Evolutionary conservation across 2,329 filamentous ascomycete genomes (phyloP).

Genomic region (Pezicula neosporulosa): DNA sequence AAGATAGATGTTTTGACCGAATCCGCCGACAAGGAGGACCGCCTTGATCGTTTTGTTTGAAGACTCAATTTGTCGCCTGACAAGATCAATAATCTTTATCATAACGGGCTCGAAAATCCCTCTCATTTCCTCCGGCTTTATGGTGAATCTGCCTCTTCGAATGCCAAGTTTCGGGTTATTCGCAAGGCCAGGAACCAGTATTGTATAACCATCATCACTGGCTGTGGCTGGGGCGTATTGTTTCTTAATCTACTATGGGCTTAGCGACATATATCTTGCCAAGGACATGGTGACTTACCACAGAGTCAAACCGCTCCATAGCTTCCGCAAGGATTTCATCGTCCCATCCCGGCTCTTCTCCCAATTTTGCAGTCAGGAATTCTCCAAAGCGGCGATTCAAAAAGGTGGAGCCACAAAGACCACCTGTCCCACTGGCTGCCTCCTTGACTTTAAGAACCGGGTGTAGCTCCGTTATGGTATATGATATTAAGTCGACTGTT

Average conservation of each 20-base stretch:
- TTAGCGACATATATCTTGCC: too few relatives aligned
- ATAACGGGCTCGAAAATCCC: conserved; percentile 43
- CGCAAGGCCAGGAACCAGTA: conserved; percentile 28
- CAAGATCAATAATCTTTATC: conserved; percentile 36
- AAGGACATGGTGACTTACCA: background rate
- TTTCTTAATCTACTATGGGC: conserved; percentile 1
- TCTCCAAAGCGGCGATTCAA: conserved; percentile 21
- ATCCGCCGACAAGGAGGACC: conserved; percentile 18
- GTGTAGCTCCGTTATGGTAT: conserved; percentile 16
- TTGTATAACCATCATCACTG: too few relatives aligned
- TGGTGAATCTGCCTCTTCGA: conserved; percentile 51
- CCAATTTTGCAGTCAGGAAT: conserved; percentile 13
- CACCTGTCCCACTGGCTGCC: conserved; percentile 18
- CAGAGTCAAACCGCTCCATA: conserved; percentile 17
- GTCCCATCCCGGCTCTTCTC: conserved; percentile 6
- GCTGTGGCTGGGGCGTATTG: conserved; percentile 10
- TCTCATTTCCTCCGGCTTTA: conserved; percentile 37
- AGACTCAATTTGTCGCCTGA: conserved; percentile 40
- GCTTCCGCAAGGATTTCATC: conserved; percentile 10
- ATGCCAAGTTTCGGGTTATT: conserved; percentile 38
- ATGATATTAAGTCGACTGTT: conserved; percentile 30
- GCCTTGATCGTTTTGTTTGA: conserved; percentile 35
- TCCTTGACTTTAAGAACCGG: conserved; percentile 18
- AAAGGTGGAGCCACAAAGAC: conserved; percentile 20
- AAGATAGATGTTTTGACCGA: conserved; percentile 14